Evolutionary conservation across 768 basidiomycete genomes (phyloP).

Genomic region (Pleurotus tuber-regium): DNA sequence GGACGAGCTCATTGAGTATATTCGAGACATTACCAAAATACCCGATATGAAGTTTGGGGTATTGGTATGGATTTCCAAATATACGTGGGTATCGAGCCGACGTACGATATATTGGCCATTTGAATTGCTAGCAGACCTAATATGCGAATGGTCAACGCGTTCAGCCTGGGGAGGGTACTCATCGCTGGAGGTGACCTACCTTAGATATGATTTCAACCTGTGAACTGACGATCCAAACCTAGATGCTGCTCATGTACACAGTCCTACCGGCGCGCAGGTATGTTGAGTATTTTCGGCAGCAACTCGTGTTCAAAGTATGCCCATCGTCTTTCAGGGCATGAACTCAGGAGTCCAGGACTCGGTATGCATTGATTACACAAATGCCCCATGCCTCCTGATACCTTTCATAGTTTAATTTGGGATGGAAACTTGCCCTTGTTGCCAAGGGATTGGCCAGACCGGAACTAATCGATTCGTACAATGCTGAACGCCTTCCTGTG

Average conservation of each 20-base stretch:
- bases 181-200: conserved; percentile 34
- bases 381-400: not conserved
- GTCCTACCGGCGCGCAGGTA: conserved; percentile 22
- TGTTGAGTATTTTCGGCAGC: conserved; percentile 8
- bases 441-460: conserved; percentile 31
- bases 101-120: not conserved
- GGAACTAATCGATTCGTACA: conserved; percentile 38
- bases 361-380: conserved; percentile 20
- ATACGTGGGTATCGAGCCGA: conserved; percentile 14
- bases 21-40: conserved; percentile 19
- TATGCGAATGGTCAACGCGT: conserved; percentile 40
- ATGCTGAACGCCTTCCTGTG: conserved; percentile 42
- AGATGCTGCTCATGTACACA: conserved; percentile 27
- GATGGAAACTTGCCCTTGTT: conserved; percentile 45
- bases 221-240: not conserved
- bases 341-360: conserved; percentile 37
- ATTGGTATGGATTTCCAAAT: conserved; percentile 19
- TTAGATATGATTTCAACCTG: not conserved
- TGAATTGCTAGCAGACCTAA: conserved; percentile 30
- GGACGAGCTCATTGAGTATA: conserved; percentile 14
- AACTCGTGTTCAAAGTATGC: too few relatives aligned
- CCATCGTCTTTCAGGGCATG: conserved; percentile 25
- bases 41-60: conserved; percentile 24
- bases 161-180: conserved; percentile 37
- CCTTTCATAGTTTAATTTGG: conserved; percentile 34